phyloP scores from a whole-genome alignment of 1,139 yeast species.

The Pichia sp. region DNA sequence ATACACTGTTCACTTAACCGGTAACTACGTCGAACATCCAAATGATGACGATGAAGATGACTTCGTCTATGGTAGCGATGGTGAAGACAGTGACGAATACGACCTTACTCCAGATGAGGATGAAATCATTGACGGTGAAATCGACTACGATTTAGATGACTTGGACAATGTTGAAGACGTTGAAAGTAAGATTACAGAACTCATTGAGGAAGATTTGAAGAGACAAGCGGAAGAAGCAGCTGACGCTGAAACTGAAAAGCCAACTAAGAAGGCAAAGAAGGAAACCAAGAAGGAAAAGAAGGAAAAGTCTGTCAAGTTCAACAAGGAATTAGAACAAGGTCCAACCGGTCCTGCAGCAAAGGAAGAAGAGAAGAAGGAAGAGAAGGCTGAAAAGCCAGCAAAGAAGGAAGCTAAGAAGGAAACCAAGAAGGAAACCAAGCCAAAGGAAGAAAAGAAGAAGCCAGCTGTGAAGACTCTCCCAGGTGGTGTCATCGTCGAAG shows the following conservation, averaged over 20 bases:
- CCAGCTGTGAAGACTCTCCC: slow-evolving; percentile 69
- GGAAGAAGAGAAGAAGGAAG: slow-evolving; percentile 17
- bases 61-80: slow-evolving; percentile 40
- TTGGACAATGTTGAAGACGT: slow-evolving; percentile 52
- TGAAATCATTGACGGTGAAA: slow-evolving; percentile 51
- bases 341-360: slow-evolving; percentile 50
- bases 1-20: slow-evolving; percentile 83
- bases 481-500: slow-evolving; percentile 93
- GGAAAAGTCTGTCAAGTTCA: slow-evolving; percentile 71
- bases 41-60: slow-evolving; percentile 62
- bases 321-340: slow-evolving; percentile 88
- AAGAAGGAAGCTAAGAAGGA: slow-evolving; percentile 16
- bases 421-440: slow-evolving; percentile 24
- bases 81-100: slow-evolving; percentile 63
- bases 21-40: slow-evolving; percentile 95
- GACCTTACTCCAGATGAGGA: slow-evolving; percentile 92
- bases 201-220: slow-evolving; percentile 47
- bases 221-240: slow-evolving; percentile 2
- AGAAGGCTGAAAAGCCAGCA: slow-evolving; percentile 23
- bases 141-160: slow-evolving; percentile 52
- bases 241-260: not conserved
- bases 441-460: slow-evolving; percentile 32
- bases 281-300: slow-evolving; percentile 32
- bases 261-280: slow-evolving; percentile 31
- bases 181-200: slow-evolving; percentile 51